A percentile compares a stretch with the other conserved stretches of the same genome.
These are phyloP conservation scores for Penicillium ochrochloron DNA, from an alignment of 495 filamentous ascomycete species.

Conservation along the genomic window DNA sequence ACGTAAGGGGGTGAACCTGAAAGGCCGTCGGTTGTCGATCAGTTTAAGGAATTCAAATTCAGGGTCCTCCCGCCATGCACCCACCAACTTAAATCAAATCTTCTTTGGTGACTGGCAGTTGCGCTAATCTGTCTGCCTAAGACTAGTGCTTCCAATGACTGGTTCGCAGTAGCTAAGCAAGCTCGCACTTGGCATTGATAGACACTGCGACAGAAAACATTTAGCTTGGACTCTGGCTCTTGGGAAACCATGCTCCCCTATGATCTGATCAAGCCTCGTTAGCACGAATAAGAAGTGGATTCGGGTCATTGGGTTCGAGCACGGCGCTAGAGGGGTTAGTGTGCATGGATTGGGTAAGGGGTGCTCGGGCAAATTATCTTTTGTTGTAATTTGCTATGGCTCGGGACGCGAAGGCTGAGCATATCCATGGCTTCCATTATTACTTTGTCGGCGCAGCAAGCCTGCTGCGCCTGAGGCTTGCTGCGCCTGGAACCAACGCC, in stretches of 20 bases:
- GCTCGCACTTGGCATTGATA: background rate
- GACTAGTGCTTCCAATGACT: background rate
- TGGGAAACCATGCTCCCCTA: background rate
- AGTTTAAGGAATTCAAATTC: background rate
- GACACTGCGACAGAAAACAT: background rate
- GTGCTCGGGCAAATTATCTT: background rate
- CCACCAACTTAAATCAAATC: constrained; percentile 1
- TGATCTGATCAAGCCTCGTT: constrained; percentile 11
- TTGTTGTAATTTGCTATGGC: no score
- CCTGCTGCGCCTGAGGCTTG: no score
- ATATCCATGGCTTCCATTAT: background rate
- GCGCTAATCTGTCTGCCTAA: constrained; percentile 1
- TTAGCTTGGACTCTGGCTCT: background rate
- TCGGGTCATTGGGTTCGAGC: background rate
- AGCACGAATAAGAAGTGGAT: background rate
- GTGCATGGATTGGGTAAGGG: background rate
- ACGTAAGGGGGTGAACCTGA: background rate
- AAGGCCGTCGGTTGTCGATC: background rate
- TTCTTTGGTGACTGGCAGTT: background rate
- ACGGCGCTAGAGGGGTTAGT: background rate
- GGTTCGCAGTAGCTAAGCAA: background rate
- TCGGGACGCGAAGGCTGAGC: background rate
- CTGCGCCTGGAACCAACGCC: background rate
- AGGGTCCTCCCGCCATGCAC: background rate
- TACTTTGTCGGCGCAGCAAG: no score